Evolutionary conservation across 2,329 filamentous ascomycete genomes (phyloP), one percentile per base, ranked within the genome.

Genomic region (Hirsutella rhossiliensis): DNA sequence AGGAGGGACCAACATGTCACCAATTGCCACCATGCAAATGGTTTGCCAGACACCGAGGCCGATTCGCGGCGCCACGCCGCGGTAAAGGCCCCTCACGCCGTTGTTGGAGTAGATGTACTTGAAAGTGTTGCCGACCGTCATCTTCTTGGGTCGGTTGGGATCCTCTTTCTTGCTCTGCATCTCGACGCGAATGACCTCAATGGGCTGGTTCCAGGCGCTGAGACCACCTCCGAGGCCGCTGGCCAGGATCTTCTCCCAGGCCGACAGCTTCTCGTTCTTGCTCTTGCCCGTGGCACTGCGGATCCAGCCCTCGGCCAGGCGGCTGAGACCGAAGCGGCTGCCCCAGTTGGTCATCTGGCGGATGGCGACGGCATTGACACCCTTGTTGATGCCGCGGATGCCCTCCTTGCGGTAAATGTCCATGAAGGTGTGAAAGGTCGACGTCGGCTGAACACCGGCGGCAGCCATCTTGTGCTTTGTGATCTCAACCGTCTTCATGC

Each of bases 401-500:
- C 92, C 92, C 67, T 98, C 92, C 60, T 81, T 79, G 62, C 86
- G 84, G 75, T 94, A 98, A 67, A 98, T 98, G 62, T 86, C 82
- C 82, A 90, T 92, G 68, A 98, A 98, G 47, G 92, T 97, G 56
- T 80, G 77, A 66, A 94, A 94, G 53, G 92, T 97, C 58, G 87
- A 81, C n/a, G 80, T 85, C 20, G 87, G 86, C 71, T 87, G 87
- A 53, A 82, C 79, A 56, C 92, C 92, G 38, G 80, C 54, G 30
- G 87, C 82, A 13, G 87, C 88, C 61, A 92, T 74, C 78, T 97
- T 97, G 76, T 92, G 84, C 72, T 96, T 94, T 62, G 92, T 98
- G 69, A 98, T 98, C 69, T 98, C 92, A 54, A 97, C 92, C 51
- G 92, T 98, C 82, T 98, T 98, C 92, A 98, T 98, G 79, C 92